These are phyloP conservation scores for Diaporthe australafricana DNA, from an alignment of 2,329 filamentous ascomycete genomes.

Conservation along the genomic window DNA sequence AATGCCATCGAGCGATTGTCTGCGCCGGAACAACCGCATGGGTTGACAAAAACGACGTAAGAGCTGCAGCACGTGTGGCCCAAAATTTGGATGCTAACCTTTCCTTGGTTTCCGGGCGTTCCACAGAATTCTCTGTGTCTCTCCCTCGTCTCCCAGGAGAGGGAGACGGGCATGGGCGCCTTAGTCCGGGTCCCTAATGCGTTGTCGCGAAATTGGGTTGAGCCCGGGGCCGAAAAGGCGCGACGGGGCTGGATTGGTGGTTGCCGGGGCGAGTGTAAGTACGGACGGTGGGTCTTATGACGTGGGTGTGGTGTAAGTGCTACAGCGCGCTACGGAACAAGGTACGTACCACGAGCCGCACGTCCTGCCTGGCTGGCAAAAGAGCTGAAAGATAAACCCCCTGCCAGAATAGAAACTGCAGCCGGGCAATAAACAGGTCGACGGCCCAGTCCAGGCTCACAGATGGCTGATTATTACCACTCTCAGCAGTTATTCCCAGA, in stretches of 20 bases:
- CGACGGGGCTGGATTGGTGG: neutral
- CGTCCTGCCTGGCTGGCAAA: neutral
- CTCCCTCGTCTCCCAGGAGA: conserved; percentile 1
- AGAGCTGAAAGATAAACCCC: neutral
- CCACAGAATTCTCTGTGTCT: conserved; percentile 13
- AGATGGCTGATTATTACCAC: neutral
- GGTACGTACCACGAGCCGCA: conserved; percentile 27
- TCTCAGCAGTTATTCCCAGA: neutral
- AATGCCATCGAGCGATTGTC: neutral
- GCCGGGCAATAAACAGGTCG: neutral
- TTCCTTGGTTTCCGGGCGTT: conserved; percentile 30
- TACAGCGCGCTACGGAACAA: neutral
- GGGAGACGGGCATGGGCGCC: conserved; percentile 2
- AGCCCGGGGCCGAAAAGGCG: conserved; percentile 15
- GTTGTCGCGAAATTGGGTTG: conserved; percentile 14
- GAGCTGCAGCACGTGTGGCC: conserved; percentile 14
- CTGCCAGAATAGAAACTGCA: neutral
- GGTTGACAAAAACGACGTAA: conserved; percentile 14
- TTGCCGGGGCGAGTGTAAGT: neutral
- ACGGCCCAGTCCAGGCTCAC: neutral
- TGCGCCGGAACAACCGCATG: conserved; percentile 17
- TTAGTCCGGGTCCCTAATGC: neutral
- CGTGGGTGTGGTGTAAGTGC: conserved; percentile 32
- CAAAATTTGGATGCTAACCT: neutral
- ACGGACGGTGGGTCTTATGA: conserved; percentile 32